These are phyloP conservation scores for Plasmopara viticola DNA, from an alignment of 352 stramenopile genomes.

Conservation along the genomic window DNA sequence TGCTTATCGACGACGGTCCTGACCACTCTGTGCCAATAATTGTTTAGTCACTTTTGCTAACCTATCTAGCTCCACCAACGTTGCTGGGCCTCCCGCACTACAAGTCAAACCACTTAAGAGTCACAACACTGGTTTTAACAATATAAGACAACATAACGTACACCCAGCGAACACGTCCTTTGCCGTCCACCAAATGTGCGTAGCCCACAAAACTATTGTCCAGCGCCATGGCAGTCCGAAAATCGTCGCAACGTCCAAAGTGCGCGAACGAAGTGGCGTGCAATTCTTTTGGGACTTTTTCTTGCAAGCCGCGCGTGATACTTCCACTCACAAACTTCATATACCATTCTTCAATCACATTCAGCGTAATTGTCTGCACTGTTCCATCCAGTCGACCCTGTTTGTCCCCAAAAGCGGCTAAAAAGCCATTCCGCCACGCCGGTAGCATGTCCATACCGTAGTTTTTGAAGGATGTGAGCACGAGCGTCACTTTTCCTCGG, in stretches of 20 bases:
- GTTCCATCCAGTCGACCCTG: conserved; percentile 12
- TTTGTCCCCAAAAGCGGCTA: conserved; percentile 29
- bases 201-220: conserved; percentile 87
- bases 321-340: conserved; percentile 74
- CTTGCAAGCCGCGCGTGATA: conserved; percentile 54
- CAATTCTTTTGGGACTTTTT: conserved; percentile 38
- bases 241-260: conserved; percentile 77
- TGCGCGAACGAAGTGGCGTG: conserved; percentile 54
- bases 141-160: conserved; percentile 25
- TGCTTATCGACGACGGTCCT: conserved; percentile 20
- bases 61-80: conserved; percentile 49
- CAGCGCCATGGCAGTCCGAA: conserved; percentile 70
- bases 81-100: conserved; percentile 61
- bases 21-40: conserved; percentile 45
- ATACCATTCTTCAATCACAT: conserved; percentile 88
- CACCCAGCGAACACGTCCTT: conserved; percentile 82
- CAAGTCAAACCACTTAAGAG: conserved; percentile 2
- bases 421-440: conserved; percentile 66
- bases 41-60: conserved; percentile 56
- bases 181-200: conserved; percentile 69
- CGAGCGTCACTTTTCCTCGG: conserved; percentile 51
- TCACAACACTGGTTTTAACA: not conserved
- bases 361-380: conserved; percentile 65
- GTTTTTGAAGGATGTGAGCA: conserved; percentile 85
- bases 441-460: conserved; percentile 77